A percentile compares a stretch with the other conserved stretches of the same genome.
Conservation (phyloP, 129 eudicot genomes). For the Flaveria robusta region DNA sequence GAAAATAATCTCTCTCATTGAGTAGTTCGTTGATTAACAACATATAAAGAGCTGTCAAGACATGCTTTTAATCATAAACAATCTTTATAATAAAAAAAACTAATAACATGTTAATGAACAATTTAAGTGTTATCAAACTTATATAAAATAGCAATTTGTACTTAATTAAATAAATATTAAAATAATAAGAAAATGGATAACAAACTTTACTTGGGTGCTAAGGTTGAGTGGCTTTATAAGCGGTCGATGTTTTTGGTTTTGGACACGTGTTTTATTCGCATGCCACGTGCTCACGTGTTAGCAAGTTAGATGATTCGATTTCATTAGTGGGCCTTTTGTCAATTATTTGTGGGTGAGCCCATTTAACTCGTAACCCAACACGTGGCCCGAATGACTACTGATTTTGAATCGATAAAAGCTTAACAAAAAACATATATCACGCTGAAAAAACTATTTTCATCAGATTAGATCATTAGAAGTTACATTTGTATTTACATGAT, state of each 20-base stretch:
- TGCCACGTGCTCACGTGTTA: constrained; percentile 30
- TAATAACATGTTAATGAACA: too few species aligned
- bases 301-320: neutral
- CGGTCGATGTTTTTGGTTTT: constrained; percentile 1
- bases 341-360: constrained; percentile 9
- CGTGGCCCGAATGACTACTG: neutral
- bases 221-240: constrained; percentile 18
- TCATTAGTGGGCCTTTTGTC: constrained; percentile 10
- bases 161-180: too few species aligned
- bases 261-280: constrained; percentile 6
- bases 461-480: too few species aligned
- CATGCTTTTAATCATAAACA: too few species aligned
- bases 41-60: too few species aligned
- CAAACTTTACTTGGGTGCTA: constrained; percentile 34
- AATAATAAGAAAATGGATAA: neutral
- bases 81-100: too few species aligned
- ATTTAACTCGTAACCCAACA: neutral
- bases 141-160: too few species aligned
- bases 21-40: too few species aligned
- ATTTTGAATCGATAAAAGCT: neutral
- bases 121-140: too few species aligned
- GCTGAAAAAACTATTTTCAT: too few species aligned
- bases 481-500: too few species aligned
- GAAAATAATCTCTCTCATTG: too few species aligned
- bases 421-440: neutral